phyloP scores from a whole-genome alignment of 2,329 filamentous ascomycete species.

The Penicillium sp. region DNA sequence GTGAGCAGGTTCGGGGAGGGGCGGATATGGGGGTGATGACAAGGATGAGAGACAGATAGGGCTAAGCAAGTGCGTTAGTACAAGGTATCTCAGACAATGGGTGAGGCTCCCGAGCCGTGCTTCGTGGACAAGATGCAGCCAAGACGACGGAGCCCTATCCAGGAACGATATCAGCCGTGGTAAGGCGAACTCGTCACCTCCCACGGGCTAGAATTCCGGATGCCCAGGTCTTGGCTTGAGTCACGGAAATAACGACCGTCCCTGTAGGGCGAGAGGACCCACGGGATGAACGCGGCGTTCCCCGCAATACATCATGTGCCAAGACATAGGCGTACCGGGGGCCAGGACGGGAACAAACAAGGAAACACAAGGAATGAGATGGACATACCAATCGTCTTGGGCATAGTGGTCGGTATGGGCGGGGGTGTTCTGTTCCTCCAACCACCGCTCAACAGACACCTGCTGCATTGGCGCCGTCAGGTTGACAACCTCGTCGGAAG shows the following conservation, averaged over 20 bases:
- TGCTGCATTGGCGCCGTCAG: constrained; percentile 8
- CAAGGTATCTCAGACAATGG: background rate
- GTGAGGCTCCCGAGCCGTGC: background rate
- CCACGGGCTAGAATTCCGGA: constrained; percentile 3
- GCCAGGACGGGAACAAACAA: background rate
- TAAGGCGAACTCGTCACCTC: no score
- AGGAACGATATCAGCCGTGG: no score
- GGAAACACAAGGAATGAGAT: constrained; percentile 1
- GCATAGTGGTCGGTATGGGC: constrained; percentile 17
- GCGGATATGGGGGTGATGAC: constrained; percentile 18
- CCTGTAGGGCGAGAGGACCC: constrained; percentile 8
- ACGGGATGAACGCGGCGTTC: constrained; percentile 14
- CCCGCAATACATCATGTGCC: constrained; percentile 14
- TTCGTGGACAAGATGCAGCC: no score
- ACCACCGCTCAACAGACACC: constrained; percentile 25
- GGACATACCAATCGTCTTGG: constrained; percentile 26
- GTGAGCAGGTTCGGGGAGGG: constrained; percentile 17
- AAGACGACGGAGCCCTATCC: no score
- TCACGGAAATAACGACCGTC: background rate
- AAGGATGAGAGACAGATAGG: constrained; percentile 28
- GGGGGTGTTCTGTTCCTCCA: constrained; percentile 21
- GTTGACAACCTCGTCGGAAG: constrained; percentile 1
- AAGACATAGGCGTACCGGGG: constrained; percentile 5
- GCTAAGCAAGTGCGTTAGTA: constrained; percentile 18
- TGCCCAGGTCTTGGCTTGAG: constrained; percentile 1